phyloP scores from a whole-genome alignment of 768 basidiomycete genomes.

The Termitomyces sp. region DNA sequence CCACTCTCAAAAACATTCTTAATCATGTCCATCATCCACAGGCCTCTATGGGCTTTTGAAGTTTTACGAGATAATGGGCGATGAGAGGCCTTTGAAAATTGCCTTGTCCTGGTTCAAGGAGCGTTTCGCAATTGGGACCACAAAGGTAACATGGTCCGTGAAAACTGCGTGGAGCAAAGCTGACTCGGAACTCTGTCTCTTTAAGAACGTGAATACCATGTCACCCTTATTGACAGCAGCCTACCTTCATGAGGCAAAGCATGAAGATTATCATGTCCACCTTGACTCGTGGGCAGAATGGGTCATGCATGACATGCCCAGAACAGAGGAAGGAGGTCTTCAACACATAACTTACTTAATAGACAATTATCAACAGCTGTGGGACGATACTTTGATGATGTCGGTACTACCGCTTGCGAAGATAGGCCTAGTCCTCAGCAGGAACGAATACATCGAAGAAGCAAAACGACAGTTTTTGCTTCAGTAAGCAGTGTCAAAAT shows the following conservation, averaged over 20 bases:
- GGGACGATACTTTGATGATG: constrained; percentile 62
- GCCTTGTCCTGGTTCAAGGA: constrained; percentile 45
- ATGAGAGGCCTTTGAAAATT: constrained; percentile 33
- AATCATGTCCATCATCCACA: constrained; percentile 7
- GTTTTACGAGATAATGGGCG: constrained; percentile 37
- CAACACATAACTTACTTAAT: constrained; percentile 45
- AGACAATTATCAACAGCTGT: constrained; percentile 42
- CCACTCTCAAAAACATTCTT: not conserved
- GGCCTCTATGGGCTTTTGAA: constrained; percentile 38
- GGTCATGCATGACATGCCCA: constrained; percentile 44
- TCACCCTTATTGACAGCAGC: constrained; percentile 45
- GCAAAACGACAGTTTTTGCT: constrained; percentile 49
- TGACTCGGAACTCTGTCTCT: not conserved
- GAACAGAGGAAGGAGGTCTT: constrained; percentile 41
- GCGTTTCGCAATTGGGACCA: constrained; percentile 45
- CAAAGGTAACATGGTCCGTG: constrained; percentile 29
- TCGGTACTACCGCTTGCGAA: constrained; percentile 52
- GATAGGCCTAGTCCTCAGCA: constrained; percentile 49
- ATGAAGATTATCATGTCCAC: constrained; percentile 31
- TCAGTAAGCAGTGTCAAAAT: constrained; percentile 29
- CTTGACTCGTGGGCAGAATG: constrained; percentile 49
- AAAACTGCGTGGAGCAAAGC: not conserved
- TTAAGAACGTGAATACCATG: constrained; percentile 56
- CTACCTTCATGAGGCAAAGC: constrained; percentile 34
- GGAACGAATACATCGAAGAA: constrained; percentile 49